Base-by-base conservation (phyloP, 2,329 filamentous ascomycete genomes). In the Hypoxylon sp. region DNA sequence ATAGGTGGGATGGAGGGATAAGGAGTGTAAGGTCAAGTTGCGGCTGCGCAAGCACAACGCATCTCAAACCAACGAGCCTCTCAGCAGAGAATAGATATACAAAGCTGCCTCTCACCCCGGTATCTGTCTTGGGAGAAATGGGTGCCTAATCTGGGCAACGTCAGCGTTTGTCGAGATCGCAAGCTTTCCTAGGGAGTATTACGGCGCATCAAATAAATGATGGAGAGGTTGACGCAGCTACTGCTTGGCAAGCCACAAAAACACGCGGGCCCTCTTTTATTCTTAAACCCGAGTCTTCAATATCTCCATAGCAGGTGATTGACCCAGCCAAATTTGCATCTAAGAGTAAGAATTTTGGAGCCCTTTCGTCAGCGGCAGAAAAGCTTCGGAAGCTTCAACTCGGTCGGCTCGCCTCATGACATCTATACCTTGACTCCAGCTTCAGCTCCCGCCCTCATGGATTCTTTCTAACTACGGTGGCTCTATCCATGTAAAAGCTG, bases 401-500 rank as follows among this genome's bases (percentile, higher is more conserved):
- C 33, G n/a, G n/a, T n/a, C n/a, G n/a, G n/a, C n/a, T n/a, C n/a
- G n/a, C 20, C 43, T 47, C 26, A 58, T 43, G 23, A 13, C 24
- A 55, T 15, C 21, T 55, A 38, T 15, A 23, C 20, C 3, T n/a
- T n/a, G 38, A 18, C 23, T 18, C 31, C 21, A 15, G n/a, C 18
- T n/a, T 18, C 7, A 46, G 24, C 50, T 47, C 46, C 37, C 8
- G 37, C 11, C 33, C 53, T 33, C 23, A 63, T 47, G 33, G 15
- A 26, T 52, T 58, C 49, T 27, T 37, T 33, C 33, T 24, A 35
- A 18, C n/a, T 15, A n/a, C 40, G 35, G 21, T 1, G 10, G 26
- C 21, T 26, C 26, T 59, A 52, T 68, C 63, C 49, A 73, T 73
- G 71, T 66, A 58, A 68, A 67, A 58, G 55, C 64, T 62, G 65